Evolutionary conservation across 305 asterid species (phyloP).

Genomic region (Lippia alba): DNA sequence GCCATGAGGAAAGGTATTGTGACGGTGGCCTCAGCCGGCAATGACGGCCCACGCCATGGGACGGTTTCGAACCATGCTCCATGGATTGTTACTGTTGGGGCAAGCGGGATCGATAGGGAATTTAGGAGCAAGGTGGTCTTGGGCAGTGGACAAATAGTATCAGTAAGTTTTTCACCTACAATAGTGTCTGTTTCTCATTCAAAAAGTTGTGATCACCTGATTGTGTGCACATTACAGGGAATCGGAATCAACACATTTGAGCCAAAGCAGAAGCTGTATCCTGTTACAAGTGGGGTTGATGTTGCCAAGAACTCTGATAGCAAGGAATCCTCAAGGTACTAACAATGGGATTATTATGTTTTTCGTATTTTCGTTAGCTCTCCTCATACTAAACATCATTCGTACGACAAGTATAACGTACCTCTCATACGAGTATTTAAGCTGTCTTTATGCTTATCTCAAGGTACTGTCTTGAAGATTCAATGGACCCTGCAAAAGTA

Average conservation of each 20-base stretch:
- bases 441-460: not conserved
- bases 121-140: conserved; percentile 65
- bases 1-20: conserved; percentile 84
- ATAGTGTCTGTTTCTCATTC: not conserved
- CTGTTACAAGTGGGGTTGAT: conserved; percentile 69
- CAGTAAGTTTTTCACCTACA: conserved; percentile 48
- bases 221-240: conserved; percentile 48
- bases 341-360: not conserved
- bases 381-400: too few species aligned
- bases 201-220: too few species aligned
- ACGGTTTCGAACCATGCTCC: conserved; percentile 79
- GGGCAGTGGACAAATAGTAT: conserved; percentile 64
- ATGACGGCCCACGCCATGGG: conserved; percentile 70
- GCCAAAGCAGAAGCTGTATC: conserved; percentile 61
- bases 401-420: not conserved
- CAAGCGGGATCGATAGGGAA: conserved; percentile 75
- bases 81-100: conserved; percentile 87
- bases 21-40: conserved; percentile 90
- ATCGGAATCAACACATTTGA: conserved; percentile 71
- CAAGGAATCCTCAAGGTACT: conserved; percentile 58
- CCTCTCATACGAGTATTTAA: not conserved
- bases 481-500: conserved; percentile 86
- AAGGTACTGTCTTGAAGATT: conserved; percentile 59
- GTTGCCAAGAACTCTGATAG: conserved; percentile 62
- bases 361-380: too few species aligned